Percentiles rank a stretch among this genome's conserved stretches.
Conservation (phyloP, 495 filamentous ascomycete species). For the Penicillium steckii region DNA sequence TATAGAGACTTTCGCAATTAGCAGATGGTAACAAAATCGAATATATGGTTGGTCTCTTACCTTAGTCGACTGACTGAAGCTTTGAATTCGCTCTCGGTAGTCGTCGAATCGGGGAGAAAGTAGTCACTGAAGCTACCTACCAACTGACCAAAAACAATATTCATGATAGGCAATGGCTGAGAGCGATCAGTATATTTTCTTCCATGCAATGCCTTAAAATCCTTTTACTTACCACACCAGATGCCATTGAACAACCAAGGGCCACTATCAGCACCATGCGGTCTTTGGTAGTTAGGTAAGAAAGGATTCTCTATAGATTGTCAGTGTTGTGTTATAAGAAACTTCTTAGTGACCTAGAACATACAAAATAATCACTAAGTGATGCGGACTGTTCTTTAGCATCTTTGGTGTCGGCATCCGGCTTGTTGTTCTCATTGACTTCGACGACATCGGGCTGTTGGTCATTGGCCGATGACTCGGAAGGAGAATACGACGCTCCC, state of each 20-base stretch:
- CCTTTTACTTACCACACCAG: slow-evolving; percentile 52
- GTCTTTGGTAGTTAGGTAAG: slow-evolving; percentile 72
- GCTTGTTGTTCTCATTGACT: not conserved
- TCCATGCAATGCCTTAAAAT: not conserved
- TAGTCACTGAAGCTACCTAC: slow-evolving; percentile 37
- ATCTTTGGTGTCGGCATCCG: not conserved
- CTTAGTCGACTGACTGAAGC: slow-evolving; percentile 25
- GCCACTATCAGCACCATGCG: slow-evolving; percentile 61
- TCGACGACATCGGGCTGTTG: not conserved
- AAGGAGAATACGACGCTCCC: not conserved
- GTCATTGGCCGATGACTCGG: not conserved
- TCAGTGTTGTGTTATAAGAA: not conserved
- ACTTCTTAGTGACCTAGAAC: not conserved
- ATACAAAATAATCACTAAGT: slow-evolving; percentile 3
- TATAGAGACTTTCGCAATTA: slow-evolving; percentile 18
- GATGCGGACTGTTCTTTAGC: not conserved
- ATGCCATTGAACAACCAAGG: slow-evolving; percentile 60
- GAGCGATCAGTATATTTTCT: not conserved
- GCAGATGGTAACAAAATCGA: not conserved
- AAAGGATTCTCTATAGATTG: slow-evolving; percentile 28
- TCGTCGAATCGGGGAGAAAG: slow-evolving; percentile 20
- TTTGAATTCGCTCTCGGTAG: slow-evolving; percentile 28
- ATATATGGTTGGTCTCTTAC: slow-evolving; percentile 11
- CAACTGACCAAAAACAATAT: slow-evolving; percentile 44
- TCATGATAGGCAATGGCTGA: slow-evolving; percentile 45